Percentiles rank a stretch among this genome's conserved stretches.
phyloP scores from a whole-genome alignment of 148 eudicot genomes.

The Simmondsia chinensis region DNA sequence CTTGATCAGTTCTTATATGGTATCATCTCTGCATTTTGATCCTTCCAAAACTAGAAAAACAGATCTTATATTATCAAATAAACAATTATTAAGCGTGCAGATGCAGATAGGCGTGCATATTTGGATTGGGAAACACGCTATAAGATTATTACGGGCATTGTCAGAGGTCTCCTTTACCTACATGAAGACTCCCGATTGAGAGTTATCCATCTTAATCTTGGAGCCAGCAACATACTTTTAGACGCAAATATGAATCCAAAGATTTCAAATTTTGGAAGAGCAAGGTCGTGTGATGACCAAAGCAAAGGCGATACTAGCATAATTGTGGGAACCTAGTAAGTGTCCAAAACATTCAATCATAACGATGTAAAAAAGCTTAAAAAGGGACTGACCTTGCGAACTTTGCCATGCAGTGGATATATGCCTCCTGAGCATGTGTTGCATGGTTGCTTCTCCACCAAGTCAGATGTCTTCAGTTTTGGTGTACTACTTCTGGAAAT shows the following conservation, averaged over 20 bases:
- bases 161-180: constrained; percentile 10
- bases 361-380: too few species aligned
- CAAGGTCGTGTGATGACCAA: constrained; percentile 6
- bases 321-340: constrained; percentile 30
- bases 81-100: background rate
- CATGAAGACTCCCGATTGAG: constrained; percentile 36
- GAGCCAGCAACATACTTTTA: constrained; percentile 29
- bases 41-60: background rate
- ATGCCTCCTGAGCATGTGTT: background rate
- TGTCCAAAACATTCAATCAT: too few species aligned
- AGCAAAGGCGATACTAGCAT: background rate
- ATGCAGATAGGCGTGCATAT: constrained; percentile 3
- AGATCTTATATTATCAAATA: background rate
- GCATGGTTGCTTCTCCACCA: constrained; percentile 19
- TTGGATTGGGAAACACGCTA: constrained; percentile 9
- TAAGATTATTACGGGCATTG: constrained; percentile 22
- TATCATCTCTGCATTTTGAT: too few species aligned
- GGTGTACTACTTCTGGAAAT: constrained; percentile 26
- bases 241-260: constrained; percentile 36
- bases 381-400: background rate
- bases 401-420: constrained; percentile 19
- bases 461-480: constrained; percentile 30
- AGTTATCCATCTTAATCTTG: constrained; percentile 35
- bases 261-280: constrained; percentile 8
- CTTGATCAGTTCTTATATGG: constrained; percentile 34